Evolutionary conservation across 768 basidiomycete genomes (phyloP), one percentile per base, ranked within the genome.

Genomic region (Boletus rex-veris): DNA sequence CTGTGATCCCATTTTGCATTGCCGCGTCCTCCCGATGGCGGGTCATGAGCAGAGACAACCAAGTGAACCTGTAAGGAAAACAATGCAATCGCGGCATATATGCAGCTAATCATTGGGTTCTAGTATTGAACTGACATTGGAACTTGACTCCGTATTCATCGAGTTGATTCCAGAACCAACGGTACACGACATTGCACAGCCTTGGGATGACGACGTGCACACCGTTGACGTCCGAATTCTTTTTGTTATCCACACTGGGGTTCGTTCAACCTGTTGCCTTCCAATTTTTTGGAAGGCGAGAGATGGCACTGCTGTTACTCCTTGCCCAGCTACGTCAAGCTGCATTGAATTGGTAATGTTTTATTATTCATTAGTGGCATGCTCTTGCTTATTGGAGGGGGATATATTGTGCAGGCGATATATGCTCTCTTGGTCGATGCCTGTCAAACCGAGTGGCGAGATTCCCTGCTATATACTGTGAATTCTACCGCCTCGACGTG

Each of bases 101-200:
- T 53, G 10, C 52, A 42, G 45, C 56, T 61, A 35, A 66, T 57
- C 19, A 40, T 52, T 31, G 48, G 21, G 12, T 31, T 40, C 51
- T 28, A 48, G 55, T 14, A 21, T 42, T 41, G 9, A 49, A 31
- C 38, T 41, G 36, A 38, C 28, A 45, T 44, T 42, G 44, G 19
- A 38, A 50, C 42, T 39, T 21, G 21, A 26, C 24, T 47, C 24
- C 16, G 12, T 21, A 30, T 14, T 10, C 38, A 45, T 61, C 54
- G 38, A 54, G 44, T 47, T 50, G 42, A n/a, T 50, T 61, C 35
- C 52, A 50, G 38, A 44, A 37, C 38, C 24, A 41, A 47, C 40
- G 28, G 49, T 45, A 26, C 52, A 61, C 49, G 54, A 52, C 53
- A 33, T 35, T 58, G 56, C 68, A 68, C 68, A 61, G 66, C 63